A percentile compares a stretch with the other conserved stretches of the same genome.
Conservation (phyloP, 768 basidiomycete species). For the Dictyophora rubrovolvata region DNA sequence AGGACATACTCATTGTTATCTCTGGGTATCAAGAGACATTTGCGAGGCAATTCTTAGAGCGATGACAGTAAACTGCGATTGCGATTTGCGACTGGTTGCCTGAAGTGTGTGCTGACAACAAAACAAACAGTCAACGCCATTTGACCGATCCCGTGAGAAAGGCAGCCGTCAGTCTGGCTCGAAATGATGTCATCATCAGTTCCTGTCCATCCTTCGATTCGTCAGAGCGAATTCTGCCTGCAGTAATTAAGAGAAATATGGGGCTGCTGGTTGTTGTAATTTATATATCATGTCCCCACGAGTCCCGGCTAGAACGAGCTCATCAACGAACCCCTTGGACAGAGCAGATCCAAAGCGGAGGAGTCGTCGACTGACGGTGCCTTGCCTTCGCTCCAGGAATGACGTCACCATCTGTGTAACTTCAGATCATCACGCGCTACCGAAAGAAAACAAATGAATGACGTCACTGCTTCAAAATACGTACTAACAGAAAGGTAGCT, state of each 20-base stretch:
- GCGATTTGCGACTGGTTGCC: background rate
- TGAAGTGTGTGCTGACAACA: background rate
- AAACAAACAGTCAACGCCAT: background rate
- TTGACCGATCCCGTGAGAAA: background rate
- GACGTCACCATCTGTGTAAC: no score
- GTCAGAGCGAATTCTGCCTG: background rate
- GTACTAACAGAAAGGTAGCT: background rate
- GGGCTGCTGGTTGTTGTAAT: no score
- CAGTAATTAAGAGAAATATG: no score
- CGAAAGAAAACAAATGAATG: background rate
- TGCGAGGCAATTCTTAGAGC: background rate
- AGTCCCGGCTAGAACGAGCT: no score
- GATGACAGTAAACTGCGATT: background rate
- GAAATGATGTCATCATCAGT: background rate
- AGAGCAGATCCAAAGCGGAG: no score
- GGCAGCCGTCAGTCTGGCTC: background rate
- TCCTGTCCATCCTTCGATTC: background rate
- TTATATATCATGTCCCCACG: no score
- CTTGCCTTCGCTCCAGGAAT: no score
- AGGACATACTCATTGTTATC: background rate
- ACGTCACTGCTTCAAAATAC: background rate
- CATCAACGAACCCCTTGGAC: no score
- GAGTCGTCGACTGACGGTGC: no score
- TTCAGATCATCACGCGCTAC: background rate
- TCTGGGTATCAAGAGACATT: background rate